Evolutionary conservation across 306 rosid species (phyloP).

Genomic region (Medicago ruthenica): DNA sequence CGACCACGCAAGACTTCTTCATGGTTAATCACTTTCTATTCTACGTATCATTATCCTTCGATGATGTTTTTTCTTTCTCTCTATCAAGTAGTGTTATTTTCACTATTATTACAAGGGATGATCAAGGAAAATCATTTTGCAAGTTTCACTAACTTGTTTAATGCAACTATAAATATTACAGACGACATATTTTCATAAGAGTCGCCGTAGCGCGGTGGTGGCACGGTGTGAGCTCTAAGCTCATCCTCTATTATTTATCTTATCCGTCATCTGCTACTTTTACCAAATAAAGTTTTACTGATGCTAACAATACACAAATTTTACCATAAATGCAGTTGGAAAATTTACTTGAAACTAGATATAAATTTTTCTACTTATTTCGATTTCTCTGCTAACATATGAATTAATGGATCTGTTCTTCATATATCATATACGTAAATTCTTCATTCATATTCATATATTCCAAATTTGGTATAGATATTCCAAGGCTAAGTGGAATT

Average conservation of each 20-base stretch:
- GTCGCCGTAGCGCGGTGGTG: not conserved
- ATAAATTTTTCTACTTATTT: not conserved
- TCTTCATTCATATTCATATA: no score
- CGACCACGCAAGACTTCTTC: no score
- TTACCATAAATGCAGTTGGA: not conserved
- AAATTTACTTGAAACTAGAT: not conserved
- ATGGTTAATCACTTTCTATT: not conserved
- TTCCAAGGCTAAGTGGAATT: no score
- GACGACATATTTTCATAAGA: not conserved
- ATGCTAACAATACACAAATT: not conserved
- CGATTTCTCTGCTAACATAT: not conserved
- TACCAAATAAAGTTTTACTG: not conserved
- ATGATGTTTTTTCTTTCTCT: not conserved
- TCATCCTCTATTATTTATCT: not conserved
- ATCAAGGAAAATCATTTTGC: conserved; percentile 10
- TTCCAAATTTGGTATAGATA: no score
- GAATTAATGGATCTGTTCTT: not conserved
- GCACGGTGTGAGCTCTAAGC: not conserved
- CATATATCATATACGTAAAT: not conserved
- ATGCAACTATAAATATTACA: not conserved
- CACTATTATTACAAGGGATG: conserved; percentile 14
- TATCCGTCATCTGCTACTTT: not conserved
- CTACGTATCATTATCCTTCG: not conserved
- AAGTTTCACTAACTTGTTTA: not conserved
- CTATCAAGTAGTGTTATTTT: not conserved